Evolutionary conservation across 352 stramenopile species (phyloP).

Genomic region (Phytopythium delawarense): DNA sequence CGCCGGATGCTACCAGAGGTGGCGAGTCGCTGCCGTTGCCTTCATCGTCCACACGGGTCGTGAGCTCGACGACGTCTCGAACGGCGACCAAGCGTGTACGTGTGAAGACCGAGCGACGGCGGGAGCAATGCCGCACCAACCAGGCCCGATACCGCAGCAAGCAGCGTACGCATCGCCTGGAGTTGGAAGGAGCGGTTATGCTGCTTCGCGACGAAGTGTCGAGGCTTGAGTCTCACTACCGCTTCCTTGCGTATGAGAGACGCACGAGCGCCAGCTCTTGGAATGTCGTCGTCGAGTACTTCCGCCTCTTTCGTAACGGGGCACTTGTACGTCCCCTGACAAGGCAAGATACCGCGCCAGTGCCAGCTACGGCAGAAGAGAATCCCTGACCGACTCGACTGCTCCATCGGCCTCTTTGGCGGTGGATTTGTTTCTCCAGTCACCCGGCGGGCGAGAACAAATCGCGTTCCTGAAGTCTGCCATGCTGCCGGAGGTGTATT

Average conservation of each 20-base stretch:
- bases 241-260: neutral
- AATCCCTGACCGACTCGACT: neutral
- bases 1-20: too few species aligned
- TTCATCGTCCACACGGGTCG: neutral
- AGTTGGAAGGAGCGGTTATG: conserved; percentile 16
- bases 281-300: conserved; percentile 17
- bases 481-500: conserved; percentile 7
- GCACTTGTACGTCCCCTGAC: neutral
- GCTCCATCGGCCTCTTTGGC: neutral
- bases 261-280: conserved; percentile 5
- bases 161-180: conserved; percentile 9
- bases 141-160: conserved; percentile 44
- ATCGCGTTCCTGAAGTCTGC: conserved; percentile 14
- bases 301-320: conserved; percentile 21
- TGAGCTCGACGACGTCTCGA: neutral
- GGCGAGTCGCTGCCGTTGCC: neutral
- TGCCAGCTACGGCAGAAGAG: neutral
- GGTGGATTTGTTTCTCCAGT: neutral
- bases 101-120: conserved; percentile 33
- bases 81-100: conserved; percentile 28
- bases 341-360: neutral
- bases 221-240: conserved; percentile 17
- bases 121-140: conserved; percentile 42
- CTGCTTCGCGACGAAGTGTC: conserved; percentile 19
- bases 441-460: conserved; percentile 1